A percentile compares a stretch with the other conserved stretches of the same genome.
These are phyloP conservation scores for Pelomyxa schiedti DNA, from an alignment of 78 protist species.

Conservation along the genomic window DNA sequence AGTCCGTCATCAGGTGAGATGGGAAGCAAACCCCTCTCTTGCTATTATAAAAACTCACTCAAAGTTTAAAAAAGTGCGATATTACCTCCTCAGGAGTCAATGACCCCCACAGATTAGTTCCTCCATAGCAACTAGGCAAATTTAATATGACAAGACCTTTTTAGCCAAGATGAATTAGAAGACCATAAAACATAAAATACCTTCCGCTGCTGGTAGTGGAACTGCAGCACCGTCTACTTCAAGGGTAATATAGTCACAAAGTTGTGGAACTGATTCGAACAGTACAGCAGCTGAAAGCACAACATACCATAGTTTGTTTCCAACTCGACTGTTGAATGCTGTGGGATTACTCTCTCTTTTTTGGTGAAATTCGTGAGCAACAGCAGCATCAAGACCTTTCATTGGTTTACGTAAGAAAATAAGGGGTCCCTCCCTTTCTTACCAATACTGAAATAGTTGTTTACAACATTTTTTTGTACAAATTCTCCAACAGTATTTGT, in stretches of 20 bases:
- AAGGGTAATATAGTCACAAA: not conserved
- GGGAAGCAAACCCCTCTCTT: not conserved
- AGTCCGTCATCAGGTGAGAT: not conserved
- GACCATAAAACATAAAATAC: too few relatives aligned
- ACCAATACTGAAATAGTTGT: too few relatives aligned
- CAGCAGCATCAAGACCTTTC: conserved; percentile 21
- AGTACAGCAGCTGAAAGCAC: not conserved
- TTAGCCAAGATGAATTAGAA: too few relatives aligned
- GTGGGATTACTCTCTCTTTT: conserved; percentile 4
- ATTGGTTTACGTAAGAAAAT: too few relatives aligned
- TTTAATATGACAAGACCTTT: not conserved
- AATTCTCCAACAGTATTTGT: too few relatives aligned
- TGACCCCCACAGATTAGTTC: not conserved
- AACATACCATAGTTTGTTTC: conserved; percentile 11
- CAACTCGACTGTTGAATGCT: conserved; percentile 5
- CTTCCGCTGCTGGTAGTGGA: too few relatives aligned
- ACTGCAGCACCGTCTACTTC: not conserved
- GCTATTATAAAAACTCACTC: too few relatives aligned
- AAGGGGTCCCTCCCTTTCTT: too few relatives aligned
- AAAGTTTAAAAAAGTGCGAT: too few relatives aligned
- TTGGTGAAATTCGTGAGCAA: conserved; percentile 23
- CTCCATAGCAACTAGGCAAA: not conserved
- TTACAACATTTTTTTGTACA: too few relatives aligned
- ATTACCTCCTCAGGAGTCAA: not conserved
- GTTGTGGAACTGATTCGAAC: not conserved